Base-by-base conservation (phyloP, 805 yeast species). In the Wickerhamomyces tratensis region DNA sequence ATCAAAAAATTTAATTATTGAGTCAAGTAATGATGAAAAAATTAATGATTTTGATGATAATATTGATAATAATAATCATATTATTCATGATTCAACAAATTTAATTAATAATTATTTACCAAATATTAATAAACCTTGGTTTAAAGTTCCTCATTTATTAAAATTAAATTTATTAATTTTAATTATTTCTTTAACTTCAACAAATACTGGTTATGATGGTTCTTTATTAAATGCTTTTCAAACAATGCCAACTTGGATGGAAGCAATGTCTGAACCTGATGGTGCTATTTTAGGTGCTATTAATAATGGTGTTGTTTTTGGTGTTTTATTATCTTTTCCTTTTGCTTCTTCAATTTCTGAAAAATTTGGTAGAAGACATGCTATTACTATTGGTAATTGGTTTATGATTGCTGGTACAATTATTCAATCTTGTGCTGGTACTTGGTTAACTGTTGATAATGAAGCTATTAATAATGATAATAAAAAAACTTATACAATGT, bases 141-240 rank as follows among this genome's bases (percentile, higher is more conserved):
- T 43, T 45, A 49, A 48, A 27, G 65, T 64, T 13, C 60, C 62
- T 9, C 71, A 72, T 49, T 54, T 75, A 41, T 39, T 62, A 5
- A 45, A 47, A 30, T 60, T 76, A 46, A 64, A 68, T 46, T 46
- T 58, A 34, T 51, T 64, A 6, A 54, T 74, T 30, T 56, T 70
- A 36, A 56, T 71, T 29, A 61, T 67, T 43, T 64, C 75, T 25
- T 55, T 72, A 36, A 62, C 74, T 26, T 67, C 78, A 10, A 67
- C 76, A 40, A 71, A 69, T 48, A 67, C 62, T 37, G 75, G 76
- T 46, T 71, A 64, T 46, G 76, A 71, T 55, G 72, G 72, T 46
- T 65, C 71, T 13, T 61, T 74, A 64, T 56, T 74, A 50, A 74
- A 74, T 48, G 75, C 76, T 35, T 61, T 74, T 46, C 79, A 74